Conservation (phyloP, 441 rosid species). For the Heliophila coronopifolia region DNA sequence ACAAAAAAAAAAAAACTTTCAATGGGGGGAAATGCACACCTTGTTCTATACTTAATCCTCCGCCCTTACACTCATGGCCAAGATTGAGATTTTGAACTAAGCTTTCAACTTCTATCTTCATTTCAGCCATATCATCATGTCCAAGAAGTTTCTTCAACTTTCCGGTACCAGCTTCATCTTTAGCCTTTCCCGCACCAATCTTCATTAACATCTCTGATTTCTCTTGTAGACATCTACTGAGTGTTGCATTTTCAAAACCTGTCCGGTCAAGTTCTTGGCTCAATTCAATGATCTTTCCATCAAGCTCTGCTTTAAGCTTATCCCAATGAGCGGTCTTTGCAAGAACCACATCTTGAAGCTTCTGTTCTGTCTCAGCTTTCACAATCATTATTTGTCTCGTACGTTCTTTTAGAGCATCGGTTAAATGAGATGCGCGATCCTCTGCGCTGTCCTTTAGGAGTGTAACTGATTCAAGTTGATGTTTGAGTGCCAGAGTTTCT, state of each 20-base stretch:
- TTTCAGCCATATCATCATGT: conserved; percentile 57
- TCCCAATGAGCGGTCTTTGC: conserved; percentile 43
- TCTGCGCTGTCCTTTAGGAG: conserved; percentile 44
- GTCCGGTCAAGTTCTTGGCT: conserved; percentile 37
- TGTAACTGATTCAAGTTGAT: conserved; percentile 42
- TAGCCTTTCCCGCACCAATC: too few species aligned
- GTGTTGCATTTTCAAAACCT: conserved; percentile 44
- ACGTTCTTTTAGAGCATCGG: conserved; percentile 55
- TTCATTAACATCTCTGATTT: conserved; percentile 45
- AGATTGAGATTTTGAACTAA: conserved; percentile 28
- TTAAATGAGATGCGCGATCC: conserved; percentile 42
- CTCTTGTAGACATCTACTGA: conserved; percentile 45
- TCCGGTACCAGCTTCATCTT: conserved; percentile 42
- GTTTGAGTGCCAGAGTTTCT: conserved; percentile 39
- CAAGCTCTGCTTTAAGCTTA: conserved; percentile 41
- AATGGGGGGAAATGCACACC: too few species aligned
- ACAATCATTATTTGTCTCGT: conserved; percentile 45
- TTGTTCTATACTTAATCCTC: too few species aligned
- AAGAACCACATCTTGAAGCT: conserved; percentile 35
- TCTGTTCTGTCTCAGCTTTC: conserved; percentile 48
- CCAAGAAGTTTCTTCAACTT: conserved; percentile 47
- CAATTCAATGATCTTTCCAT: conserved; percentile 35
- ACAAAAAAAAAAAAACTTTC: too few species aligned
- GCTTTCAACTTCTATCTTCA: conserved; percentile 51
- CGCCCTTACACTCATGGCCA: too few species aligned